Conservation (phyloP, 306 rosid genomes). For the Datisca glomerata region DNA sequence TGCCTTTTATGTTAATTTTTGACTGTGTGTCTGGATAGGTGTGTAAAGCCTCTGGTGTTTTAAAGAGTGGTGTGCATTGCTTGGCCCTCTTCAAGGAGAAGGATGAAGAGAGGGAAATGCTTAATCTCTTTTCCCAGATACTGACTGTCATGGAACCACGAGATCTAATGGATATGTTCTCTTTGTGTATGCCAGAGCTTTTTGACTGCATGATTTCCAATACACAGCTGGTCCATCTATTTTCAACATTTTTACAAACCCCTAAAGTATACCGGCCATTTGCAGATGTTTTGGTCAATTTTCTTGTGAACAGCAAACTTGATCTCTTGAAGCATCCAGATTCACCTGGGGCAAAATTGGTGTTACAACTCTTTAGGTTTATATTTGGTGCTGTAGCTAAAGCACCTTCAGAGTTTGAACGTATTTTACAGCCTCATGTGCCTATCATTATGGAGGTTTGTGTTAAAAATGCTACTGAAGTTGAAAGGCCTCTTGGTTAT, state of each 20-base stretch:
- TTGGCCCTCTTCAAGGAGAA: conserved; percentile 93
- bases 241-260: conserved; percentile 77
- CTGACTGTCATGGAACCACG: conserved; percentile 97
- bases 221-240: conserved; percentile 83
- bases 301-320: conserved; percentile 82
- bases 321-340: conserved; percentile 82
- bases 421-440: conserved; percentile 94
- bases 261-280: conserved; percentile 82
- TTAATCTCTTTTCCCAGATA: conserved; percentile 86
- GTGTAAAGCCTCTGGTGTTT: conserved; percentile 88
- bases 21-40: conserved; percentile 46
- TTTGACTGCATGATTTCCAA: conserved; percentile 93
- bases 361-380: conserved; percentile 80
- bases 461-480: conserved; percentile 91
- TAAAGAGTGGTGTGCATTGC: conserved; percentile 97
- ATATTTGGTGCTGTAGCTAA: conserved; percentile 91
- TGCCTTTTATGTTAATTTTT: conserved; percentile 17
- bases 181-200: conserved; percentile 97
- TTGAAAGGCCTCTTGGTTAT: conserved; percentile 92
- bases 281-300: conserved; percentile 88
- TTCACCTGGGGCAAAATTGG: conserved; percentile 80
- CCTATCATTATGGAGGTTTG: conserved; percentile 92
- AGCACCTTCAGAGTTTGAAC: conserved; percentile 94
- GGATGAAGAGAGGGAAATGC: conserved; percentile 98
- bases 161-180: conserved; percentile 99